phyloP scores from a whole-genome alignment of 2,329 filamentous ascomycete genomes.

The Monilinia laxa region DNA sequence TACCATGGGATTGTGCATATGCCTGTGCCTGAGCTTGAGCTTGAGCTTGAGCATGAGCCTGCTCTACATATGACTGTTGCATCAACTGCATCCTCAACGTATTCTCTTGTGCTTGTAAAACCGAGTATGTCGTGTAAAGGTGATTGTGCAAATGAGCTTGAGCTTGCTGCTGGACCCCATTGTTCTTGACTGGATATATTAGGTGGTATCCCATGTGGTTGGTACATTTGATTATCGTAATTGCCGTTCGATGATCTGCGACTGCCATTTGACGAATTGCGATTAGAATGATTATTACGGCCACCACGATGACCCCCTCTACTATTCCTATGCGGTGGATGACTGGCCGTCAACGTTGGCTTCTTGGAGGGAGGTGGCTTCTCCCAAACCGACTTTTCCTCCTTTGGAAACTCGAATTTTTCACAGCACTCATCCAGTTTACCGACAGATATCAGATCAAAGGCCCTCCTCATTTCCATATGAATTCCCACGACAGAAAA shows the following conservation, averaged over 20 bases:
- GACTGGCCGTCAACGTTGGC: conserved; percentile 52
- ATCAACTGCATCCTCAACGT: conserved; percentile 49
- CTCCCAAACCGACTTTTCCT: conserved; percentile 56
- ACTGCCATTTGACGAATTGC: conserved; percentile 36
- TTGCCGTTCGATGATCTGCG: conserved; percentile 39
- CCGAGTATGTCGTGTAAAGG: conserved; percentile 41
- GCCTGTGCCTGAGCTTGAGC: conserved; percentile 40
- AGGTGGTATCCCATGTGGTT: conserved; percentile 29
- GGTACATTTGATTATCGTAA: conserved; percentile 36
- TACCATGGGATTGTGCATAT: conserved; percentile 45
- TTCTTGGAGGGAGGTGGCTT: conserved; percentile 55
- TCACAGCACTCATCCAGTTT: conserved; percentile 84
- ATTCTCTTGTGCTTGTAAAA: conserved; percentile 48
- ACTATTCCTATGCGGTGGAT: conserved; percentile 49
- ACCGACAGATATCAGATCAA: conserved; percentile 74
- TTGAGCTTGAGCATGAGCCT: conserved; percentile 45
- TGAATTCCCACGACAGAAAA: conserved; percentile 91
- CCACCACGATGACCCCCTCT: conserved; percentile 36
- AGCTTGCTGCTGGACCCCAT: conserved; percentile 40
- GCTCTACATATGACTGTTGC: conserved; percentile 48
- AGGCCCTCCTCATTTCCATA: conserved; percentile 83
- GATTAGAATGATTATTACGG: conserved; percentile 33
- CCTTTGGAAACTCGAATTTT: conserved; percentile 82
- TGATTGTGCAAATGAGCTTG: conserved; percentile 42
- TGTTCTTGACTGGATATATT: conserved; percentile 37